A percentile compares a stretch with the other conserved stretches of the same genome.
Conservation (phyloP, 2,329 filamentous ascomycete genomes). For the Colletotrichum euphorbiae region DNA sequence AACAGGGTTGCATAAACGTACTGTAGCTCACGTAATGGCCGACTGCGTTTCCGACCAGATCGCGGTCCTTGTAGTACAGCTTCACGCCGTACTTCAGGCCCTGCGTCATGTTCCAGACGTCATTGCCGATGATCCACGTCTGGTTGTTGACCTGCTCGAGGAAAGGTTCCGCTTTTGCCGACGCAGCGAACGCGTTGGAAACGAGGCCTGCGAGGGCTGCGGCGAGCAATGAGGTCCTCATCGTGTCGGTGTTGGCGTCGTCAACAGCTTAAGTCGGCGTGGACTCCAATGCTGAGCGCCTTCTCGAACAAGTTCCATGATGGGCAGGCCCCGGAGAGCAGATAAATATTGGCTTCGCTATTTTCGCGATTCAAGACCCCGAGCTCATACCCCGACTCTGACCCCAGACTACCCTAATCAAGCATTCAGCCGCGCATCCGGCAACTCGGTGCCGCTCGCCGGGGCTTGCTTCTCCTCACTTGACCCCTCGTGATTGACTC, state of each 20-base stretch:
- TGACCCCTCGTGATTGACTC: slow-evolving; percentile 14
- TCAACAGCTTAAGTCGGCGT: background rate
- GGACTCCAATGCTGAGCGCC: background rate
- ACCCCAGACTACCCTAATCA: slow-evolving; percentile 8
- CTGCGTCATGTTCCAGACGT: slow-evolving; percentile 47
- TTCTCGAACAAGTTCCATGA: background rate
- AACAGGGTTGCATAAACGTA: slow-evolving; percentile 32
- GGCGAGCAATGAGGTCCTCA: slow-evolving; percentile 27
- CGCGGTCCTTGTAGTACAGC: slow-evolving; percentile 46
- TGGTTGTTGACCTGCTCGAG: slow-evolving; percentile 44
- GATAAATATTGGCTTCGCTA: background rate
- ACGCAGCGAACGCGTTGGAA: slow-evolving; percentile 9
- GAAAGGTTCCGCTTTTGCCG: slow-evolving; percentile 42
- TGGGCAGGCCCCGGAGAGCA: background rate
- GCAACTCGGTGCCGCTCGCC: slow-evolving; percentile 15
- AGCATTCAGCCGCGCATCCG: slow-evolving; percentile 20
- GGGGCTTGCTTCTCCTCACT: slow-evolving; percentile 7
- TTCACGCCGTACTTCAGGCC: slow-evolving; percentile 43
- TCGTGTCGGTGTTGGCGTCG: background rate
- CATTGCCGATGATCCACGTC: slow-evolving; percentile 49
- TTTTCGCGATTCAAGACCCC: slow-evolving; percentile 3
- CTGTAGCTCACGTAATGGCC: slow-evolving; percentile 49
- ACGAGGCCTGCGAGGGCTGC: slow-evolving; percentile 20
- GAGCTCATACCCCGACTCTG: slow-evolving; percentile 2
- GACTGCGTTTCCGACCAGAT: slow-evolving; percentile 46